phyloP scores from a whole-genome alignment of 2,329 filamentous ascomycete species.

The Apiospora saccharicola region DNA sequence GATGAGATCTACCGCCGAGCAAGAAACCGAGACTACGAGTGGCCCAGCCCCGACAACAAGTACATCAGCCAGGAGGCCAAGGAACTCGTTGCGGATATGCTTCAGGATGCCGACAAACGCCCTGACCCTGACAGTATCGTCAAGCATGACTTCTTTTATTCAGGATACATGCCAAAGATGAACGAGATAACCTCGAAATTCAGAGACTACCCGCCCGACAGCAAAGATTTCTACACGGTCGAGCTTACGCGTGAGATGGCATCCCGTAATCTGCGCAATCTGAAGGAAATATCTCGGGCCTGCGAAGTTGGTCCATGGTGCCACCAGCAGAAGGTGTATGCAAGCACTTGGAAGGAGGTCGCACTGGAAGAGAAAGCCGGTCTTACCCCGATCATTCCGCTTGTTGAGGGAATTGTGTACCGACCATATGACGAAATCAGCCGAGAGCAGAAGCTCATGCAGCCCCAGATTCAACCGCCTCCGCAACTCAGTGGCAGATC shows the following conservation, averaged over 20 bases:
- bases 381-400: constrained; percentile 68
- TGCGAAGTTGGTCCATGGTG: constrained; percentile 67
- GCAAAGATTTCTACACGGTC: constrained; percentile 63
- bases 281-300: constrained; percentile 64
- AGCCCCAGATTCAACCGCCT: constrained; percentile 41
- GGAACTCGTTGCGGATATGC: constrained; percentile 77
- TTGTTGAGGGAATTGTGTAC: constrained; percentile 69
- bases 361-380: constrained; percentile 73
- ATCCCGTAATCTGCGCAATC: constrained; percentile 56
- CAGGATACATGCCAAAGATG: constrained; percentile 73
- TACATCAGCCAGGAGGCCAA: constrained; percentile 79
- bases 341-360: constrained; percentile 70
- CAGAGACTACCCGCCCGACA: constrained; percentile 64
- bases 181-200: constrained; percentile 66
- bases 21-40: constrained; percentile 77
- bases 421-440: constrained; percentile 68
- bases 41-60: constrained; percentile 74
- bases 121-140: constrained; percentile 81
- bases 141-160: constrained; percentile 79
- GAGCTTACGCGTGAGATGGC: constrained; percentile 55
- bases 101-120: constrained; percentile 77
- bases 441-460: constrained; percentile 56
- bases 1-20: constrained; percentile 84
- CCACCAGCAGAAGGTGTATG: constrained; percentile 54
- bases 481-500: constrained; percentile 44